Evolutionary conservation across 2,329 filamentous ascomycete species (phyloP), one percentile per base, ranked within the genome.

Genomic region (Periconia macrospinosa): DNA sequence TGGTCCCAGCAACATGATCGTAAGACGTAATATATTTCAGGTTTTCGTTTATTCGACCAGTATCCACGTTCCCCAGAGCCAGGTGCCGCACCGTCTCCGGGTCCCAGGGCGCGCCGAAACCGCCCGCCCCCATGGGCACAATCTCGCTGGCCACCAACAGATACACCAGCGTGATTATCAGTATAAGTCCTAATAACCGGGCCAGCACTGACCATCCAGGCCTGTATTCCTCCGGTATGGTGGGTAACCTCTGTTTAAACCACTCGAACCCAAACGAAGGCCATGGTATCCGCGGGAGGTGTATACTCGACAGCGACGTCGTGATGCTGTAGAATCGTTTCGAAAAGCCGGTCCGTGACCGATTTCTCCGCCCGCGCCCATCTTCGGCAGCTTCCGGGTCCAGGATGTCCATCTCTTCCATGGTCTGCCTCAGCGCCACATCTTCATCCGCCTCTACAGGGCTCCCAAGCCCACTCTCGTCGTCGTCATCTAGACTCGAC

Each of bases 1-100:
- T 88, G 2, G 92, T 96, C n/a, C 94, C 94, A 2, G 91, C 94
- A 57, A 97, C 82, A 73, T 97, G 94, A 57, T 94, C 90, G 70
- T 90, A 96, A 52, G 83, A 84, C 5, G 91, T 93, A 58, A 93
- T 86, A 67, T 92, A 89, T 65, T 84, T 79, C 55, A 96, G 76
- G 53, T 90, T 89, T 41, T 90, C 86, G 58, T 86, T 83, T 70
- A 81, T 80, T 46, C 72, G 65, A 54, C 81, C 80, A 50, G 84
- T 79, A 66, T 95, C 88, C 60, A 96, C 84, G 63, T 85, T 86
- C 46, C 81, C 80, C 71, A 94, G 86, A 23, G 95, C 83, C 73
- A 88, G 90, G 53, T 84, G 79, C 52, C 91, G 86, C 53, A 97
- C 85, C 57, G 86, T 88, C 66, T 96, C 91, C 1, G 92, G 88